Evolutionary conservation across 345 rosid species (phyloP).

Genomic region (Linum usitatissimum): DNA sequence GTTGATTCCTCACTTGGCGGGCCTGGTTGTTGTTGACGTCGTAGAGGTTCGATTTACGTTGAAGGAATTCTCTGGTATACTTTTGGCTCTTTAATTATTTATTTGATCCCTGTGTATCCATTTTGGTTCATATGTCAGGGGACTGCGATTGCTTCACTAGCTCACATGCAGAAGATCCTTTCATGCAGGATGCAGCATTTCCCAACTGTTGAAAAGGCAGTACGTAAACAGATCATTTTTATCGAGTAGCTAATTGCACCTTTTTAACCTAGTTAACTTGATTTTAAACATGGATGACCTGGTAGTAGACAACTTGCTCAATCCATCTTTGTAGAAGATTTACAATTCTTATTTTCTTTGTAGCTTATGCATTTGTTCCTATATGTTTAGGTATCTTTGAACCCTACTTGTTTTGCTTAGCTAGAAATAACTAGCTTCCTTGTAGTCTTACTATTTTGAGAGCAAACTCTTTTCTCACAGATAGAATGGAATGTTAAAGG

Average conservation of each 20-base stretch:
- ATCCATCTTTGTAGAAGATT: too few relatives aligned
- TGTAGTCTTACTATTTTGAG: neutral
- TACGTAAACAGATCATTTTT: constrained; percentile 16
- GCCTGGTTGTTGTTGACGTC: constrained; percentile 87
- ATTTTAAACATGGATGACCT: neutral
- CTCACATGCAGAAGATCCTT: constrained; percentile 89
- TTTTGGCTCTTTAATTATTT: constrained; percentile 11
- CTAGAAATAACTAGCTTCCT: neutral
- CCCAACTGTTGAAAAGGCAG: constrained; percentile 77
- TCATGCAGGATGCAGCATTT: constrained; percentile 84
- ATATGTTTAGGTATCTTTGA: neutral
- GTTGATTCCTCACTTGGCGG: constrained; percentile 55
- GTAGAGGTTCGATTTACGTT: constrained; percentile 64
- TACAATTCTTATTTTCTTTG: too few relatives aligned
- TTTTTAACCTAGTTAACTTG: neutral
- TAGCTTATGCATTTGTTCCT: too few relatives aligned
- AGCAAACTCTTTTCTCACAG: constrained; percentile 24
- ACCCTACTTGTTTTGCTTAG: neutral
- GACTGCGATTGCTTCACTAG: constrained; percentile 84
- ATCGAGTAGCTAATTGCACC: neutral
- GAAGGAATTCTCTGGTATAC: neutral
- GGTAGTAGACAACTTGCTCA: too few relatives aligned
- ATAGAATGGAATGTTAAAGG: constrained; percentile 87
- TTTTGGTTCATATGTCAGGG: constrained; percentile 40
- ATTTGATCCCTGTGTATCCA: constrained; percentile 10